phyloP scores from a whole-genome alignment of 179 eudicot genomes.

The Silene coronaria region DNA sequence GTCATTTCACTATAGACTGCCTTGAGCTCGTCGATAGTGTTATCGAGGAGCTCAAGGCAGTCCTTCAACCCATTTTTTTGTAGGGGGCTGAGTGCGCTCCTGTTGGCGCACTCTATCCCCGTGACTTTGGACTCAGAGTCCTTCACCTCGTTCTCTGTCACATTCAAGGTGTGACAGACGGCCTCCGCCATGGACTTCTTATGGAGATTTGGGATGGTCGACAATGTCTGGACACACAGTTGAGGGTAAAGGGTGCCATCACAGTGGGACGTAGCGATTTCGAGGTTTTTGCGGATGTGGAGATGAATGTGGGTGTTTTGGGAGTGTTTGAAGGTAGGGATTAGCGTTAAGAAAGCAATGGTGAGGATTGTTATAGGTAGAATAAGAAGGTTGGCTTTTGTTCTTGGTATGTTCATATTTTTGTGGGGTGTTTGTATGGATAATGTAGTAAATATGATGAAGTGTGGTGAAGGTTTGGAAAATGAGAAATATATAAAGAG shows the following conservation, averaged over 20 bases:
- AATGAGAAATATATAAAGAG: not conserved
- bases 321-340: constrained; percentile 19
- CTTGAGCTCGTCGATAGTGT: constrained; percentile 47
- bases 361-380: constrained; percentile 28
- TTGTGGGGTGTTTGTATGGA: not conserved
- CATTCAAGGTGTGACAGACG: constrained; percentile 43
- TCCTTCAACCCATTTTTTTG: constrained; percentile 58
- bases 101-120: constrained; percentile 25
- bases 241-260: constrained; percentile 56
- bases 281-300: constrained; percentile 36
- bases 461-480: not conserved
- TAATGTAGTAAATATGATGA: not conserved
- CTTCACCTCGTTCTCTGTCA: constrained; percentile 42
- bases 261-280: constrained; percentile 41
- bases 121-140: constrained; percentile 37
- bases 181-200: constrained; percentile 44
- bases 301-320: constrained; percentile 21
- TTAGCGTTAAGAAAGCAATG: constrained; percentile 24
- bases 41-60: constrained; percentile 60
- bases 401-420: constrained; percentile 12
- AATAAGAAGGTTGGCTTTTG: constrained; percentile 14
- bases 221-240: constrained; percentile 63
- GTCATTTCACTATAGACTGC: constrained; percentile 28
- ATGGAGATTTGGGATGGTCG: constrained; percentile 51
- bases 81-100: constrained; percentile 22